phyloP scores from a whole-genome alignment of 345 rosid genomes.

The Linum lewisii region DNA sequence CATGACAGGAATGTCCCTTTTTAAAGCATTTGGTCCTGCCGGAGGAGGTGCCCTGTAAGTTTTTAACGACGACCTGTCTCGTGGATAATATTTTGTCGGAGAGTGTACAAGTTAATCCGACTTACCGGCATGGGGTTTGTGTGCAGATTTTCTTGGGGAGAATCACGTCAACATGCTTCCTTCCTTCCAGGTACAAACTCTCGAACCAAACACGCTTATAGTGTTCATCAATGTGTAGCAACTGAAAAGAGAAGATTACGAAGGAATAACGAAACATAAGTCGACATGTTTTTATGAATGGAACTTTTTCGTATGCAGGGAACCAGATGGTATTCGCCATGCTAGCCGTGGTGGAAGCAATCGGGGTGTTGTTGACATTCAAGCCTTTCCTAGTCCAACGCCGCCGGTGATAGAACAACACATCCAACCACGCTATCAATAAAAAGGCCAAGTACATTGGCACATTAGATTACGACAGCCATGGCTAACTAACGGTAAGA shows the following conservation, averaged over 20 bases:
- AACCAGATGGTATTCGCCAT: conserved; percentile 33
- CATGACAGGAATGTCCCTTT: conserved; percentile 42
- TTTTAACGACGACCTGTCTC: too few species aligned
- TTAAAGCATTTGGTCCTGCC: conserved; percentile 47
- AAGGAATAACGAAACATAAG: too few species aligned
- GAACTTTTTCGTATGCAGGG: too few species aligned
- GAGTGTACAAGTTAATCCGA: neutral
- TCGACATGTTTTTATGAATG: too few species aligned
- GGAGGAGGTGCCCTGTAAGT: conserved; percentile 51
- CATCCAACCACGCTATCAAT: too few species aligned
- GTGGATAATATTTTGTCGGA: neutral
- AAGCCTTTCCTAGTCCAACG: conserved; percentile 51
- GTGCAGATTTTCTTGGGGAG: conserved; percentile 48
- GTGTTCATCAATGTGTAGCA: too few species aligned
- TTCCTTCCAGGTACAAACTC: conserved; percentile 35
- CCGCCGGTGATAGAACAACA: neutral
- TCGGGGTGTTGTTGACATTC: conserved; percentile 57
- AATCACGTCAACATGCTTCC: conserved; percentile 30
- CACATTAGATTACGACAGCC: too few species aligned
- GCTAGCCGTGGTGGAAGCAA: conserved; percentile 37
- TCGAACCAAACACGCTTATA: too few species aligned
- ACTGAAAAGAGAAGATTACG: too few species aligned
- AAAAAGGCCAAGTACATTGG: too few species aligned
- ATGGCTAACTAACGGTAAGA: too few species aligned
- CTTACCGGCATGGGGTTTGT: neutral